phyloP scores from a whole-genome alignment of 495 filamentous ascomycete genomes.

The Tuber melanosporum region DNA sequence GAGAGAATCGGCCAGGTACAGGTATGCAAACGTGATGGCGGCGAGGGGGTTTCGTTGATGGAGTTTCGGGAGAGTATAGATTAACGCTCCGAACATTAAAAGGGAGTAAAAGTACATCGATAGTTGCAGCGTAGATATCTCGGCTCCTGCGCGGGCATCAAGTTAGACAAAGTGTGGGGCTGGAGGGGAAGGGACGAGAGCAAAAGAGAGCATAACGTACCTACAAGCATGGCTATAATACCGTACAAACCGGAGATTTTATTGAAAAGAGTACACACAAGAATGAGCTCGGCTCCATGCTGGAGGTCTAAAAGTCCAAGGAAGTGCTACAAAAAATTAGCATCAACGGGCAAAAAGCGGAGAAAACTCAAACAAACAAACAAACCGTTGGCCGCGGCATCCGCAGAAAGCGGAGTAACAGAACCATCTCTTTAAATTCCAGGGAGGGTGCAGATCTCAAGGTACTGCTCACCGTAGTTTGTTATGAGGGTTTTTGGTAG shows the following conservation, averaged over 20 bases:
- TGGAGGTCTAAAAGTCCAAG: constrained; percentile 77
- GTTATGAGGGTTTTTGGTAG: background rate
- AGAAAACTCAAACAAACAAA: background rate
- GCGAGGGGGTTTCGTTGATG: constrained; percentile 62
- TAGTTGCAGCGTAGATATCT: constrained; percentile 62
- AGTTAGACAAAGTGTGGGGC: constrained; percentile 27
- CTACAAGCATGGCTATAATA: constrained; percentile 76
- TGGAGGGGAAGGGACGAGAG: background rate
- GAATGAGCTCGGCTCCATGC: constrained; percentile 74
- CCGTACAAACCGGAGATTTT: constrained; percentile 84
- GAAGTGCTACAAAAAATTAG: constrained; percentile 54
- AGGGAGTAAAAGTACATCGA: constrained; percentile 83
- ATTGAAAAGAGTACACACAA: constrained; percentile 73
- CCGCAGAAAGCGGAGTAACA: constrained; percentile 30
- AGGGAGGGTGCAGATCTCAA: background rate
- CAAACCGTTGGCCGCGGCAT: constrained; percentile 34
- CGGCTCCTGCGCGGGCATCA: constrained; percentile 29
- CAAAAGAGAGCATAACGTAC: constrained; percentile 42
- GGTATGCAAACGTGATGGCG: constrained; percentile 63
- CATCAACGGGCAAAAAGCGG: background rate
- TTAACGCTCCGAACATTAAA: constrained; percentile 54
- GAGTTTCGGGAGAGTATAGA: constrained; percentile 62
- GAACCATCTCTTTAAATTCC: constrained; percentile 16
- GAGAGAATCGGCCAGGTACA: constrained; percentile 71
- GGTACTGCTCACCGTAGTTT: background rate